Evolutionary conservation across 2,329 filamentous ascomycete genomes (phyloP).

Genomic region (Diaporthe humulicola): DNA sequence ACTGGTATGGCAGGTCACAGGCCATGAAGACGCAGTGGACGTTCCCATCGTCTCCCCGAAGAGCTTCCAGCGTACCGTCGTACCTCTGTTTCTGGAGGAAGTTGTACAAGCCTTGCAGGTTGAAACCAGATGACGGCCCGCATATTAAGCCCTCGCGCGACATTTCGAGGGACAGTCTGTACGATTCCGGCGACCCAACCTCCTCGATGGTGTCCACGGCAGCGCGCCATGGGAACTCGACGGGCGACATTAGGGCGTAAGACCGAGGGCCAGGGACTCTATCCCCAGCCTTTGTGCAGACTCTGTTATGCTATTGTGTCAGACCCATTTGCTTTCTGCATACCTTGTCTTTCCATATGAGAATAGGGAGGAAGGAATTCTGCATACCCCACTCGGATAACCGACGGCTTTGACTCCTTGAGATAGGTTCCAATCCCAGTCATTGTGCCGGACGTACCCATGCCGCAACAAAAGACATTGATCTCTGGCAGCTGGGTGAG

Average conservation of each 20-base stretch:
- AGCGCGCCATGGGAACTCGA: slow-evolving; percentile 14
- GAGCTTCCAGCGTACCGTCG: neutral
- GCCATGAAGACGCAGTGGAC: slow-evolving; percentile 11
- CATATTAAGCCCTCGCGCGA: neutral
- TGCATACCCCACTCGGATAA: neutral
- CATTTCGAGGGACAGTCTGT: neutral
- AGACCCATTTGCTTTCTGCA: neutral
- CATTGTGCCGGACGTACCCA: slow-evolving; percentile 16
- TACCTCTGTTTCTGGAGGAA: neutral
- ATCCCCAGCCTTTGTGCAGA: neutral
- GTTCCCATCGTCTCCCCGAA: neutral
- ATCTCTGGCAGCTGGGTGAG: neutral
- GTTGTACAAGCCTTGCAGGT: slow-evolving; percentile 7
- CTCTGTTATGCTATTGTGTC: neutral
- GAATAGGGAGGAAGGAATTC: neutral
- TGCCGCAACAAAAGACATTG: neutral
- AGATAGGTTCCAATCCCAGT: slow-evolving; percentile 7
- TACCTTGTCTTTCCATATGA: accelerated
- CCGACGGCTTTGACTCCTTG: neutral
- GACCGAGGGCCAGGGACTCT: neutral
- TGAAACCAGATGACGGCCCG: neutral
- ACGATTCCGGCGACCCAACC: neutral
- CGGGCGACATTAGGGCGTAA: neutral
- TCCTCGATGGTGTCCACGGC: slow-evolving; percentile 6
- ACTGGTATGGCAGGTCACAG: neutral